These are phyloP conservation scores for Protomyces lactucae-debilis DNA, from an alignment of 1,139 yeast species.

Conservation along the genomic window DNA sequence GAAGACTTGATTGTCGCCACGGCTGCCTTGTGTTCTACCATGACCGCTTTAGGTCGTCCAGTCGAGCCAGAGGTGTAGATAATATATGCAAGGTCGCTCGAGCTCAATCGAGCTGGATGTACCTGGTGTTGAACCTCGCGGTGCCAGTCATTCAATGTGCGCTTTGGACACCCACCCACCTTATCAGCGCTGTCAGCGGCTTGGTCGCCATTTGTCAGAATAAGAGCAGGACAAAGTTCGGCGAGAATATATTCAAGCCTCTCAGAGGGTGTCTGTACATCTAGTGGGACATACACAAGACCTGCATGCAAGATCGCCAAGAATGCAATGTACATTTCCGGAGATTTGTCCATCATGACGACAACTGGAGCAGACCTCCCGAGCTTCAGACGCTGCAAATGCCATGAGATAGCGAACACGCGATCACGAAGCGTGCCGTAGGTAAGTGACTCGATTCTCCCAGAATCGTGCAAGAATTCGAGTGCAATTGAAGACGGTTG, in stretches of 20 bases:
- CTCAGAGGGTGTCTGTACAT: constrained; percentile 29
- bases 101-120: background rate
- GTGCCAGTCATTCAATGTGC: background rate
- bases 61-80: constrained; percentile 34
- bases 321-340: constrained; percentile 29
- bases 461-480: constrained; percentile 26
- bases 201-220: constrained; percentile 1
- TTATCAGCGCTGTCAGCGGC: background rate
- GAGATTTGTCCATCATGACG: constrained; percentile 30
- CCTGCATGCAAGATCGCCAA: constrained; percentile 32
- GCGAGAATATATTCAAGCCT: constrained; percentile 28
- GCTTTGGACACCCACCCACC: background rate
- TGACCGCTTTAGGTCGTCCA: constrained; percentile 34
- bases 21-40: constrained; percentile 31
- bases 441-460: constrained; percentile 21
- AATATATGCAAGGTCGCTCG: constrained; percentile 30
- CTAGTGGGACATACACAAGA: constrained; percentile 33
- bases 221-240: constrained; percentile 20
- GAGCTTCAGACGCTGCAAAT: background rate
- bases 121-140: background rate
- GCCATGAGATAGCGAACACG: constrained; percentile 25
- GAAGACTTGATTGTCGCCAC: constrained; percentile 32
- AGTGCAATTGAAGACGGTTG: constrained; percentile 28
- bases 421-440: constrained; percentile 26
- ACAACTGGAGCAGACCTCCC: constrained; percentile 28